Percentiles rank a stretch among this genome's conserved stretches.
These are phyloP conservation scores for Trichosanthes truncata DNA, from an alignment of 306 rosid species.

Conservation along the genomic window DNA sequence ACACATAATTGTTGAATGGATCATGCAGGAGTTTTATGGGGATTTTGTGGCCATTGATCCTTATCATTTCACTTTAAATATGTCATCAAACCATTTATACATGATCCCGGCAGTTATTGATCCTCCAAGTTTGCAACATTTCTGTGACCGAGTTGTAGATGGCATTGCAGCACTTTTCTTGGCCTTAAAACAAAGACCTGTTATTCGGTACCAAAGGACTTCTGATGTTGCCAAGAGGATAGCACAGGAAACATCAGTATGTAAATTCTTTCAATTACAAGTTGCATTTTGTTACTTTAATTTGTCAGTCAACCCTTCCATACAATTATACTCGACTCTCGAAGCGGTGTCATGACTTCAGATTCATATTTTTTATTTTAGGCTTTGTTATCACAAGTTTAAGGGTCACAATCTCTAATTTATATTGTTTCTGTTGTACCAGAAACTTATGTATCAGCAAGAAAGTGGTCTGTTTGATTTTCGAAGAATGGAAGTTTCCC, in stretches of 20 bases:
- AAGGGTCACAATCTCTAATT: not conserved
- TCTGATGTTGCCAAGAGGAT: conserved; percentile 83
- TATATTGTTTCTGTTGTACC: conserved; percentile 28
- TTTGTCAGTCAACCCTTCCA: not conserved
- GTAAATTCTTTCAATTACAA: conserved; percentile 15
- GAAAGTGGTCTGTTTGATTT: conserved; percentile 93
- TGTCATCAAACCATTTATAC: conserved; percentile 61
- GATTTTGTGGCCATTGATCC: conserved; percentile 86
- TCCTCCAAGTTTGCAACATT: conserved; percentile 53
- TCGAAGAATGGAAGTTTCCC: conserved; percentile 82
- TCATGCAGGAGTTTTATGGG: conserved; percentile 79
- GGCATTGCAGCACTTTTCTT: conserved; percentile 79
- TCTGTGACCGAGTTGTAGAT: conserved; percentile 74
- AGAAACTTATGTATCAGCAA: conserved; percentile 94
- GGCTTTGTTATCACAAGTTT: not conserved
- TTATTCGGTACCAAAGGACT: conserved; percentile 85
- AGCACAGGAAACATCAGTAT: conserved; percentile 79
- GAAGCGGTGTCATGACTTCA: not conserved
- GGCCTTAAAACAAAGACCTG: conserved; percentile 79
- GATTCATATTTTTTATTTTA: not conserved
- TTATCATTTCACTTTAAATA: conserved; percentile 73
- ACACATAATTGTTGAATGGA: conserved; percentile 19
- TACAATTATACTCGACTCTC: not conserved
- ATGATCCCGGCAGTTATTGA: conserved; percentile 94
- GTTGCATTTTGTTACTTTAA: not conserved